These are phyloP conservation scores for Tolypocladium album DNA, from an alignment of 2,329 filamentous ascomycete species.

Conservation along the genomic window DNA sequence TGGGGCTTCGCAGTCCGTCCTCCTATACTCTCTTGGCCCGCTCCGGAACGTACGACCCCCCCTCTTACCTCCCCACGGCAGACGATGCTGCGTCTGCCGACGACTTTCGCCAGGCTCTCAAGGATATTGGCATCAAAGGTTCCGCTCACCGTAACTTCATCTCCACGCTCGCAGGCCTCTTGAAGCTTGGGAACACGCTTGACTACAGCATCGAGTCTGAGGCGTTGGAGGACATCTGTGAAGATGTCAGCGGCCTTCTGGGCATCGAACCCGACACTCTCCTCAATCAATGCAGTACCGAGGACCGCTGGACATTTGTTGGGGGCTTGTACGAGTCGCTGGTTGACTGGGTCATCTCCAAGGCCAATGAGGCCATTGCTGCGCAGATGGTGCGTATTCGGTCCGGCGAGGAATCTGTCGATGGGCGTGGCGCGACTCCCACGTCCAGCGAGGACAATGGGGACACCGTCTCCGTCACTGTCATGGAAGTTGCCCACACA, in stretches of 20 bases:
- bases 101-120: slow-evolving; percentile 79
- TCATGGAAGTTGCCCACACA: slow-evolving; percentile 76
- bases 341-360: slow-evolving; percentile 86
- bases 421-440: slow-evolving; percentile 54
- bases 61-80: slow-evolving; percentile 79
- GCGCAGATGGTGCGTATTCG: slow-evolving; percentile 59
- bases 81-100: slow-evolving; percentile 90
- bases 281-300: slow-evolving; percentile 65
- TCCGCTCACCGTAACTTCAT: slow-evolving; percentile 72
- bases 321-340: slow-evolving; percentile 85
- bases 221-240: slow-evolving; percentile 72
- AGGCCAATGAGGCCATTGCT: slow-evolving; percentile 78
- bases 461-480: slow-evolving; percentile 80
- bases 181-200: slow-evolving; percentile 86
- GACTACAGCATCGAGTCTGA: slow-evolving; percentile 81
- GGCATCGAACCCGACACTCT: slow-evolving; percentile 81
- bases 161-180: slow-evolving; percentile 70
- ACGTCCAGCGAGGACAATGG: slow-evolving; percentile 59
- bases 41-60: slow-evolving; percentile 77
- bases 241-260: slow-evolving; percentile 79
- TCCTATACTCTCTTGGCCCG: slow-evolving; percentile 69
- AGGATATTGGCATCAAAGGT: slow-evolving; percentile 89
- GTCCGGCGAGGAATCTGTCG: slow-evolving; percentile 56
- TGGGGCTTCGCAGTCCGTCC: slow-evolving; percentile 68
- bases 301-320: slow-evolving; percentile 74